Conservation (phyloP, 2,329 filamentous ascomycete genomes). For the Ophiocordyceps camponoti-saundersi region DNA sequence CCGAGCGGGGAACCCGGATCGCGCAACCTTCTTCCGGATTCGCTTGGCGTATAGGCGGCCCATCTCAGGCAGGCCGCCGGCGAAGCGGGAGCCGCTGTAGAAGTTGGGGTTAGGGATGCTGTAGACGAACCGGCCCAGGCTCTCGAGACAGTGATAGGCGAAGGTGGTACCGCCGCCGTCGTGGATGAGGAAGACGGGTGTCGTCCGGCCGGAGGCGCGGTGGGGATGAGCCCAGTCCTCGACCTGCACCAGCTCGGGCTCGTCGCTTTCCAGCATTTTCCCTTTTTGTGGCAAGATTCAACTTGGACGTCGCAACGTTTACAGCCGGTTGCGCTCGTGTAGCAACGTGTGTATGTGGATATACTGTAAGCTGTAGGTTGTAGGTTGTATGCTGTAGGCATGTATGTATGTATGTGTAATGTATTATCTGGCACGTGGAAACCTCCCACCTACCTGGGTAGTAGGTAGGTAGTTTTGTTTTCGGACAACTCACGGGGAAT, state of each 20-base stretch:
- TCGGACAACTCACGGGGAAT: no score
- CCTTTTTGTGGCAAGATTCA: no score
- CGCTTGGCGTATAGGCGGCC: constrained; percentile 29
- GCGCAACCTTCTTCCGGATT: constrained; percentile 21
- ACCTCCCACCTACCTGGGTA: no score
- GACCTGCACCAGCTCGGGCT: constrained; percentile 16
- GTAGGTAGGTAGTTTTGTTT: no score
- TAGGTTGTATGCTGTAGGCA: no score
- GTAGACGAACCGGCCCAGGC: constrained; percentile 30
- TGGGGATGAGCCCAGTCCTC: constrained; percentile 12
- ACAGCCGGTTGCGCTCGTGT: background rate
- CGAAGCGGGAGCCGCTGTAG: constrained; percentile 25
- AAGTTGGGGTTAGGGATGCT: constrained; percentile 39
- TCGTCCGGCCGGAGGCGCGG: constrained; percentile 6
- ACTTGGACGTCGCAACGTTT: no score
- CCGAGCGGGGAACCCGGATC: constrained; percentile 11
- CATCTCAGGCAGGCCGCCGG: constrained; percentile 37
- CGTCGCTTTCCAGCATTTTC: background rate
- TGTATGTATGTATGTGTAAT: background rate
- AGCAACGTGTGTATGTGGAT: no score
- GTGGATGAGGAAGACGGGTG: constrained; percentile 39
- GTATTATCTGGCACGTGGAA: background rate
- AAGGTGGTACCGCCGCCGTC: constrained; percentile 45
- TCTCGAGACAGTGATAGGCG: constrained; percentile 35
- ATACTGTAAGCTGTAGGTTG: no score